Evolutionary conservation across 805 yeast genomes (phyloP).

Genomic region (Candida stauntonica): DNA sequence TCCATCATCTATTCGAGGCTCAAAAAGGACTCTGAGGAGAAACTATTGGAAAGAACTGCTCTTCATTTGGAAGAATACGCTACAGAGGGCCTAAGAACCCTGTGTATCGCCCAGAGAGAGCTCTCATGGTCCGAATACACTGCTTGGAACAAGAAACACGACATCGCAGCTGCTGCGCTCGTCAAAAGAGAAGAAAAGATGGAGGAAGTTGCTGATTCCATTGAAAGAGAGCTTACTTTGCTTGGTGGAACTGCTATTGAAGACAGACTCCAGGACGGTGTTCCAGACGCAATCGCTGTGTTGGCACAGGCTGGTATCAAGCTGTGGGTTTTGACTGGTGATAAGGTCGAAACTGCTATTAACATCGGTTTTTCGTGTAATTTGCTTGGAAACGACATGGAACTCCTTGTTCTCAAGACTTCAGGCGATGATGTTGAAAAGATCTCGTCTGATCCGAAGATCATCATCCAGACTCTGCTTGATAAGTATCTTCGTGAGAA

Average conservation of each 20-base stretch:
- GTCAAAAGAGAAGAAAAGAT: slow-evolving; percentile 66
- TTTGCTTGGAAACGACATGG: slow-evolving; percentile 74
- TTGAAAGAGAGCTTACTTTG: slow-evolving; percentile 60
- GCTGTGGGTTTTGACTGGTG: slow-evolving; percentile 91
- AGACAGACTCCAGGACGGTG: slow-evolving; percentile 81
- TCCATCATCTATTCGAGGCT: slow-evolving; percentile 71
- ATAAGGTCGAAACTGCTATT: slow-evolving; percentile 96
- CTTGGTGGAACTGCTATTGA: slow-evolving; percentile 88
- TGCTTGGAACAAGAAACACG: slow-evolving; percentile 59
- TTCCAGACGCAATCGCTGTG: slow-evolving; percentile 72
- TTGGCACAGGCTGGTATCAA: slow-evolving; percentile 74
- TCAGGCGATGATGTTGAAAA: slow-evolving; percentile 50
- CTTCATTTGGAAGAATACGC: slow-evolving; percentile 72
- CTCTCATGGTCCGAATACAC: slow-evolving; percentile 54
- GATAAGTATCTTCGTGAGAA: slow-evolving; percentile 47
- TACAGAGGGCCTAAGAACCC: slow-evolving; percentile 75
- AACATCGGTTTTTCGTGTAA: slow-evolving; percentile 98
- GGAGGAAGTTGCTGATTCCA: slow-evolving; percentile 67
- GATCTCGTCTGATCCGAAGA: slow-evolving; percentile 35
- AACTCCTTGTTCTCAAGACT: slow-evolving; percentile 58
- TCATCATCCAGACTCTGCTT: slow-evolving; percentile 44
- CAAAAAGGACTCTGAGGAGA: slow-evolving; percentile 36
- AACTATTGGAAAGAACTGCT: slow-evolving; percentile 58
- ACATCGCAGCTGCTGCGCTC: slow-evolving; percentile 59
- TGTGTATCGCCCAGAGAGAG: slow-evolving; percentile 71